These are phyloP conservation scores for Sclerotinia trifoliorum DNA, from an alignment of 2,329 filamentous ascomycete genomes.

Conservation along the genomic window DNA sequence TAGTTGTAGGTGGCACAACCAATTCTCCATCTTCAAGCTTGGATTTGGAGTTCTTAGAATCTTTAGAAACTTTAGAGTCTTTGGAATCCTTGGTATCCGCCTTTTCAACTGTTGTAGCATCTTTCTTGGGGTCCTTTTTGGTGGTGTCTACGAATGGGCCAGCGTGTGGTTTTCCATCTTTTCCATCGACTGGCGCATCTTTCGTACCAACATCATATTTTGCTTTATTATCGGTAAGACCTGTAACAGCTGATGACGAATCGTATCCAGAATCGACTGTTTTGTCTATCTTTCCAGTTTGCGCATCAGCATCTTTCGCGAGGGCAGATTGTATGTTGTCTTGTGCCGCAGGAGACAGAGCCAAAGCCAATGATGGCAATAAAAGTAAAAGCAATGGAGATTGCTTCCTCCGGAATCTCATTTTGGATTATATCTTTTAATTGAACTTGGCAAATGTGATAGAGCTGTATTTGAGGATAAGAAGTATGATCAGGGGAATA, in stretches of 20 bases:
- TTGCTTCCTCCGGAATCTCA: conserved; percentile 58
- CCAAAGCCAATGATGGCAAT: conserved; percentile 53
- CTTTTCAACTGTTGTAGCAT: conserved; percentile 39
- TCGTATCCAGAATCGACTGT: conserved; percentile 20
- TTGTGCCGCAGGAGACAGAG: conserved; percentile 39
- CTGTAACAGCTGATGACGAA: conserved; percentile 28
- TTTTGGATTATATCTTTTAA: conserved; percentile 40
- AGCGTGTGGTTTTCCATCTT: conserved; percentile 88
- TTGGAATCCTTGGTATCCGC: neutral
- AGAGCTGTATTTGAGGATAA: neutral
- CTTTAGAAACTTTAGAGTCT: conserved; percentile 28
- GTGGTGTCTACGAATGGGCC: conserved; percentile 71
- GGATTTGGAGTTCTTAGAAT: conserved; percentile 42
- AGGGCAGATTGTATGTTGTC: conserved; percentile 31
- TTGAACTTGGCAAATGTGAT: neutral
- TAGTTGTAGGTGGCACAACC: conserved; percentile 44
- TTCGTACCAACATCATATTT: conserved; percentile 55
- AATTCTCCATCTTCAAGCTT: conserved; percentile 40
- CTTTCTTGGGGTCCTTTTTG: conserved; percentile 48
- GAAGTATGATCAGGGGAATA: neutral
- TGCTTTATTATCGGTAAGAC: conserved; percentile 36
- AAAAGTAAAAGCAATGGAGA: conserved; percentile 61
- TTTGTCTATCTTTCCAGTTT: conserved; percentile 28
- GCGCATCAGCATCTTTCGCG: conserved; percentile 30
- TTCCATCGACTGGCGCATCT: conserved; percentile 86